Percentiles rank a stretch among this genome's conserved stretches.
Conservation (phyloP, 345 rosid genomes). For the Hirschfeldia incana region DNA sequence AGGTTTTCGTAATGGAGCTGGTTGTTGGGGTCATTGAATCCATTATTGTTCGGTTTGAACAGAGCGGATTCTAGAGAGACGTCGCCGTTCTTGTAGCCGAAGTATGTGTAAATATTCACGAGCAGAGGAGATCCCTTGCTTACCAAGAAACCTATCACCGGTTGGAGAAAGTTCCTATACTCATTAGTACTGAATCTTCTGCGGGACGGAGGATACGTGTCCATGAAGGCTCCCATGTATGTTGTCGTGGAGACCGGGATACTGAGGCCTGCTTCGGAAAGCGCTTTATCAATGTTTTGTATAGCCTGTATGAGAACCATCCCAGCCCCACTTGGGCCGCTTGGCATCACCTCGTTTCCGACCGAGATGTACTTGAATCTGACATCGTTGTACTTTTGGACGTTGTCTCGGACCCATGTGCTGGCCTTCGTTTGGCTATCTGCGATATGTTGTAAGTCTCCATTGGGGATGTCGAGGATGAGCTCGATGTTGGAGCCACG, state of each 20-base stretch:
- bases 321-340: too few relatives aligned
- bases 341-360: too few relatives aligned
- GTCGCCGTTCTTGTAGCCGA: constrained; percentile 11
- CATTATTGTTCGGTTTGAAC: not conserved
- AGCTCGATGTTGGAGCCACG: constrained; percentile 55
- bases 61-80: not conserved
- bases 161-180: constrained; percentile 34
- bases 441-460: constrained; percentile 50
- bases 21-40: not conserved
- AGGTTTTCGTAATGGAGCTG: constrained; percentile 27
- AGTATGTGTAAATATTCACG: constrained; percentile 51
- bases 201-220: constrained; percentile 43
- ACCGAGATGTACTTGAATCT: constrained; percentile 56
- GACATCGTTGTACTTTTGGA: constrained; percentile 43
- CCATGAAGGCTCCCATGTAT: not conserved
- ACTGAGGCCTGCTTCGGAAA: constrained; percentile 15
- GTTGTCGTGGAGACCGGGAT: constrained; percentile 44
- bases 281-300: not conserved
- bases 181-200: constrained; percentile 39
- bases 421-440: constrained; percentile 48
- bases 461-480: constrained; percentile 50
- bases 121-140: constrained; percentile 47
- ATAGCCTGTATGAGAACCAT: not conserved
- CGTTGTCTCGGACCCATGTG: constrained; percentile 52
- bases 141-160: constrained; percentile 42